Percentiles rank a stretch among this genome's conserved stretches.
Evolutionary conservation across 345 rosid species (phyloP).

Genomic region (Dovyalis caffra): DNA sequence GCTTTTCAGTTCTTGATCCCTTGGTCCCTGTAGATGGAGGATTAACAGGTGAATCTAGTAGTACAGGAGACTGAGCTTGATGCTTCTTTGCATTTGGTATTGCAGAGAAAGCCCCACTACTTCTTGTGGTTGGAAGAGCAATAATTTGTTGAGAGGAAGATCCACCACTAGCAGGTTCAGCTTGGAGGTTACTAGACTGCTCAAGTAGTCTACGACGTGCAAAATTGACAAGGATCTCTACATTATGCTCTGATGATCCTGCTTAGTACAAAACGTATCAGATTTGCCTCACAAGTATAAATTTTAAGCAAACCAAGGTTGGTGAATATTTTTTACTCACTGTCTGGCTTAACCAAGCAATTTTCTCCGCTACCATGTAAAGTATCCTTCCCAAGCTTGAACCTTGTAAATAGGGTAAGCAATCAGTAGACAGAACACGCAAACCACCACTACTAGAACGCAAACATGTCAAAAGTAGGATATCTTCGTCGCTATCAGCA

Average conservation of each 20-base stretch:
- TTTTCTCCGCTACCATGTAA: constrained; percentile 12
- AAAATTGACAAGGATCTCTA: constrained; percentile 34
- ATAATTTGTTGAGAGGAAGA: constrained; percentile 37
- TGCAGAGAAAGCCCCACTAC: constrained; percentile 90
- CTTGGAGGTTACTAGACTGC: constrained; percentile 61
- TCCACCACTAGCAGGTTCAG: constrained; percentile 38
- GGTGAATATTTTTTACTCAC: constrained; percentile 32
- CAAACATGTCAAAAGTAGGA: not conserved
- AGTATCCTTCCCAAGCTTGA: constrained; percentile 33
- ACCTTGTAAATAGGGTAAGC: constrained; percentile 31
- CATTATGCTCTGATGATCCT: constrained; percentile 36
- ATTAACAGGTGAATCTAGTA: constrained; percentile 15
- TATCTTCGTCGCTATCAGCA: not conserved
- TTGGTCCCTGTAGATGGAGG: constrained; percentile 7
- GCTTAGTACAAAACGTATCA: constrained; percentile 6
- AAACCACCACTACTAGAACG: not conserved
- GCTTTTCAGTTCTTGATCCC: not conserved
- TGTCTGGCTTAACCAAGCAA: constrained; percentile 15
- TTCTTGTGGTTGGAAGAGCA: constrained; percentile 50
- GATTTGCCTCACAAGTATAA: constrained; percentile 9
- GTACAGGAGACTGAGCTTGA: constrained; percentile 27
- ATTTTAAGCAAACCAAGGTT: not conserved
- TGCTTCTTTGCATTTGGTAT: constrained; percentile 45
- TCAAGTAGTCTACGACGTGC: constrained; percentile 66
- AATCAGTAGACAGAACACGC: constrained; percentile 20